Percentiles rank a stretch among this genome's conserved stretches.
phyloP scores from a whole-genome alignment of 345 rosid genomes.

The Erysimum cheiranthoides region DNA sequence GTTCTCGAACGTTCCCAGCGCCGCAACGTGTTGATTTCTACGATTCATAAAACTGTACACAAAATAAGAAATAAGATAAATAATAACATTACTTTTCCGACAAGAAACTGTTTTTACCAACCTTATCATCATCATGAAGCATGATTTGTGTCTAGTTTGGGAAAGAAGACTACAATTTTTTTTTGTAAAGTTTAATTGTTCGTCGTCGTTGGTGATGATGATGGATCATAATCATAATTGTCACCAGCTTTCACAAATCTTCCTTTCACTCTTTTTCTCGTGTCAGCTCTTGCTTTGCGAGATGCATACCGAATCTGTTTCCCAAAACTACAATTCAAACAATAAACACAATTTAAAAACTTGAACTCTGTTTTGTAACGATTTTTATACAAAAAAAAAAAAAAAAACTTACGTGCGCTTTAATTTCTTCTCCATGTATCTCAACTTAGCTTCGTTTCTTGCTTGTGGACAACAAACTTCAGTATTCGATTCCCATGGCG shows the following conservation, averaged over 20 bases:
- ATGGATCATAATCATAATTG: slow-evolving; percentile 75
- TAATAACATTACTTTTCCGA: slow-evolving; percentile 12
- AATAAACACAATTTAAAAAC: not conserved
- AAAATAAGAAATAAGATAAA: slow-evolving; percentile 6
- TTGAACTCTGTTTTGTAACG: slow-evolving; percentile 14
- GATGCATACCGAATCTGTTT: slow-evolving; percentile 91
- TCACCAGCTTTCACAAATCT: slow-evolving; percentile 95
- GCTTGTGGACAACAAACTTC: slow-evolving; percentile 71
- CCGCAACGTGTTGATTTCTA: slow-evolving; percentile 34
- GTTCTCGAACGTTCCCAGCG: slow-evolving; percentile 41
- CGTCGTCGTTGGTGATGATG: slow-evolving; percentile 17
- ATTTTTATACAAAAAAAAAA: not conserved
- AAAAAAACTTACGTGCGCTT: slow-evolving; percentile 58
- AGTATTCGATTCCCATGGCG: slow-evolving; percentile 80
- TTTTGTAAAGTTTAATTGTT: slow-evolving; percentile 12
- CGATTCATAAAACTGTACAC: slow-evolving; percentile 35
- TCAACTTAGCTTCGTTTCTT: slow-evolving; percentile 75
- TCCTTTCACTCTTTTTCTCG: slow-evolving; percentile 90
- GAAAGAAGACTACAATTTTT: slow-evolving; percentile 21
- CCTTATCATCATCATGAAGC: slow-evolving; percentile 11
- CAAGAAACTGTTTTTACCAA: slow-evolving; percentile 33
- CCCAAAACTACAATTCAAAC: slow-evolving; percentile 58
- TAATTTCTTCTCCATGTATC: slow-evolving; percentile 84
- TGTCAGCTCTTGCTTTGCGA: slow-evolving; percentile 92
- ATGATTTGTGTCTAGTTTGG: slow-evolving; percentile 10